Evolutionary conservation across 2,329 filamentous ascomycete species (phyloP).

Genomic region (Monilinia aucupariae): DNA sequence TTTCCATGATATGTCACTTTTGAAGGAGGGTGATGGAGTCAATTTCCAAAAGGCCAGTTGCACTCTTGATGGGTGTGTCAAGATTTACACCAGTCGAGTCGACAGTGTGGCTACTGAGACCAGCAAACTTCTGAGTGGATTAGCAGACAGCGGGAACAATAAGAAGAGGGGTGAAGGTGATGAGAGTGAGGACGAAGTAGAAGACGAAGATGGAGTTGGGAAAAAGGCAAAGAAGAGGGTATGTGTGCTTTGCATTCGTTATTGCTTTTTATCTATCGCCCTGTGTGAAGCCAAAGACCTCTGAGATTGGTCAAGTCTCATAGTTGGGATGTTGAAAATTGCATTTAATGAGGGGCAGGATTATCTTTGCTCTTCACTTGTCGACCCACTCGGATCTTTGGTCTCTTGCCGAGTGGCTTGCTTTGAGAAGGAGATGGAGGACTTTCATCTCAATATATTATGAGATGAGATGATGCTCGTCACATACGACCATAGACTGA

Average conservation of each 20-base stretch:
- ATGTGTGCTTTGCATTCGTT: conserved; percentile 26
- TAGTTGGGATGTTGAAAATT: not conserved
- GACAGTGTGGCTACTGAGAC: conserved; percentile 98
- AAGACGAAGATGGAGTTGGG: conserved; percentile 49
- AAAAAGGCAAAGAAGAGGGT: conserved; percentile 74
- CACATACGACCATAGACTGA: conserved; percentile 32
- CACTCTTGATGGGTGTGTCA: conserved; percentile 95
- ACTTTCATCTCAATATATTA: not conserved
- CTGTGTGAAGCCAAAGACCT: not conserved
- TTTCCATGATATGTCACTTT: conserved; percentile 96
- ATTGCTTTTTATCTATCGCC: not conserved
- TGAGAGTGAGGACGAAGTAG: conserved; percentile 52
- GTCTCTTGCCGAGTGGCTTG: not conserved
- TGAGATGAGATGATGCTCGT: not conserved
- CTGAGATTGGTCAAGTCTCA: conserved; percentile 3
- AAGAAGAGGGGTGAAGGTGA: conserved; percentile 67
- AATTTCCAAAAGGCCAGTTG: conserved; percentile 99
- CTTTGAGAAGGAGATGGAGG: too few species aligned
- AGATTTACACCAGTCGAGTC: conserved; percentile 97
- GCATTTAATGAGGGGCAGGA: not conserved
- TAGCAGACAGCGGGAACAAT: conserved; percentile 76
- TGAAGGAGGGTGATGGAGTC: conserved; percentile 93
- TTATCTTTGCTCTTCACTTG: not conserved
- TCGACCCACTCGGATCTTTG: not conserved
- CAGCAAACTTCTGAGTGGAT: conserved; percentile 84